Conservation (phyloP, 345 rosid species). For the Ceriops tagal region DNA sequence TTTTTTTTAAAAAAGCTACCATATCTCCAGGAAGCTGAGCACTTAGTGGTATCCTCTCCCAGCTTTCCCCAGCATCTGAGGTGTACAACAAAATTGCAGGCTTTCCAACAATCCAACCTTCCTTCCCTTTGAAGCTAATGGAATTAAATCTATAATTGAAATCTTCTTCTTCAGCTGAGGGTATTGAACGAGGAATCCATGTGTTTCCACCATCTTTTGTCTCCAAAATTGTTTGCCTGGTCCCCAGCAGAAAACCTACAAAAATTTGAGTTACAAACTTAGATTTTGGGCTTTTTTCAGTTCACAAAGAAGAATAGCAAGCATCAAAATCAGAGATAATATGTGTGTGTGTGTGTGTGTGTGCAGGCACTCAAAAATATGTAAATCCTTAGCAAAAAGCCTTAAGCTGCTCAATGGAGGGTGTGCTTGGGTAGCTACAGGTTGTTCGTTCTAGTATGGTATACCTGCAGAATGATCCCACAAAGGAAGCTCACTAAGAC, state of each 20-base stretch:
- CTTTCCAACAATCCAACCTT: constrained; percentile 96
- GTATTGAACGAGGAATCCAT: constrained; percentile 76
- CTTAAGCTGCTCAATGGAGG: too few species aligned
- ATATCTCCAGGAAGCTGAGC: constrained; percentile 95
- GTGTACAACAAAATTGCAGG: constrained; percentile 87
- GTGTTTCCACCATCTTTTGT: constrained; percentile 79
- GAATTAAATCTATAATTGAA: constrained; percentile 93
- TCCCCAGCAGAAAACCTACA: constrained; percentile 74
- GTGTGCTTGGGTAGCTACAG: too few species aligned
- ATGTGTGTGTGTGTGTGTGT: too few species aligned
- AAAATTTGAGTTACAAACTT: background rate
- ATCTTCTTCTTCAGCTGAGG: constrained; percentile 95
- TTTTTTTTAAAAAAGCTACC: too few species aligned
- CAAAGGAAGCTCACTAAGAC: too few species aligned
- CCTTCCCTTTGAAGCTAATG: constrained; percentile 77
- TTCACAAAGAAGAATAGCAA: background rate
- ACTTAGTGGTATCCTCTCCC: constrained; percentile 83
- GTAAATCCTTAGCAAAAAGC: too few species aligned
- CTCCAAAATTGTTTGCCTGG: constrained; percentile 88
- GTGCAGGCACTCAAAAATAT: background rate
- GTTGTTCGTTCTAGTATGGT: too few species aligned
- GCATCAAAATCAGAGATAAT: background rate
- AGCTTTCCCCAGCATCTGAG: constrained; percentile 69
- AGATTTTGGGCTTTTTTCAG: background rate
- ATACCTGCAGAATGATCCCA: too few species aligned